phyloP scores from a whole-genome alignment of 2,329 filamentous ascomycete genomes.

The Aureobasidium subglaciale region DNA sequence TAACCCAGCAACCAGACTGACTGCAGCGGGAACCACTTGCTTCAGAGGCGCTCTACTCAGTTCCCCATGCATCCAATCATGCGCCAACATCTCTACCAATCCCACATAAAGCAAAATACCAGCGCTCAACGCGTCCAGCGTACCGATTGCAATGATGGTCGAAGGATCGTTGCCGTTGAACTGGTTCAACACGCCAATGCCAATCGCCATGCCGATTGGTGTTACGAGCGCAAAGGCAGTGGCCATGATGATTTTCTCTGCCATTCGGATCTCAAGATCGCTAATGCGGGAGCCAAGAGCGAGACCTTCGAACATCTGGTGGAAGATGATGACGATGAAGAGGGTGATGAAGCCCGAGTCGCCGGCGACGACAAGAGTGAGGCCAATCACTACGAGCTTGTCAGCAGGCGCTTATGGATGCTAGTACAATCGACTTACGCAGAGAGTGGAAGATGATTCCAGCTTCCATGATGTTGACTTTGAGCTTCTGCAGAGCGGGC shows the following conservation, averaged over 20 bases:
- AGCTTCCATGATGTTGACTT: constrained; percentile 62
- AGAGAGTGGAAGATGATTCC: constrained; percentile 72
- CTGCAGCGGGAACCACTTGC: constrained; percentile 43
- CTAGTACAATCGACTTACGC: constrained; percentile 37
- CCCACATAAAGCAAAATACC: constrained; percentile 76
- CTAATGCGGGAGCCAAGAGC: constrained; percentile 67
- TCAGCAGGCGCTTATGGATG: background rate
- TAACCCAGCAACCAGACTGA: constrained; percentile 52
- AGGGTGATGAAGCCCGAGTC: constrained; percentile 47
- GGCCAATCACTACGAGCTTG: constrained; percentile 49
- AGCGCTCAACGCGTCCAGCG: constrained; percentile 64
- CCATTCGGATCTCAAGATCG: constrained; percentile 40
- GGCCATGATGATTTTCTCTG: constrained; percentile 54
- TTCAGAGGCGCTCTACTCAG: constrained; percentile 44
- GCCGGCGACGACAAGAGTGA: constrained; percentile 51
- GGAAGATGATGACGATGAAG: constrained; percentile 63
- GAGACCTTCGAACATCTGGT: constrained; percentile 72
- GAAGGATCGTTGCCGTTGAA: constrained; percentile 68
- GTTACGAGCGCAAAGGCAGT: constrained; percentile 62
- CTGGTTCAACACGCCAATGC: constrained; percentile 59
- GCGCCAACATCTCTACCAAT: constrained; percentile 71
- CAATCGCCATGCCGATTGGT: constrained; percentile 73
- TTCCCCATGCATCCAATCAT: constrained; percentile 56
- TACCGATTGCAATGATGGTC: constrained; percentile 65
- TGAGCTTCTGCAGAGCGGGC: constrained; percentile 32